A percentile compares a stretch with the other conserved stretches of the same genome.
phyloP scores from a whole-genome alignment of 176 grass and related monocot genomes.

The Dactylis glomerata region DNA sequence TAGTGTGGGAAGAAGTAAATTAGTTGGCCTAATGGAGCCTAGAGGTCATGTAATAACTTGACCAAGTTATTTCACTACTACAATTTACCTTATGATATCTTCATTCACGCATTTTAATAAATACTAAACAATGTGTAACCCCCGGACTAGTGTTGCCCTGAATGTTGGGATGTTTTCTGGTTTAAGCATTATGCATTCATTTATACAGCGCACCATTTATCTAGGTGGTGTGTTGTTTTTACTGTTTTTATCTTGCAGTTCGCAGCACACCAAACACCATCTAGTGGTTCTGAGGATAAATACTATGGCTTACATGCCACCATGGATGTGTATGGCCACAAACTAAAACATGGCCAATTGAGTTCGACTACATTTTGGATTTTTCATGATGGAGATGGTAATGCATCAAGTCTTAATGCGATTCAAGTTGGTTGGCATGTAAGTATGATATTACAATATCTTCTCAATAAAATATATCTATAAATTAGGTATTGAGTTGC shows the following conservation, averaged over 20 bases:
- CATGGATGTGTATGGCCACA: background rate
- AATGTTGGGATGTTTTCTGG: background rate
- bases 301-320: conserved; percentile 8
- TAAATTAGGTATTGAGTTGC: background rate
- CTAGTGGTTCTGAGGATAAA: background rate
- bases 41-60: background rate
- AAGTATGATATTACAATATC: background rate
- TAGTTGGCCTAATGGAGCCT: background rate
- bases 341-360: conserved; percentile 3
- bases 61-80: background rate
- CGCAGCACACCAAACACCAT: background rate
- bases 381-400: background rate
- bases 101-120: background rate
- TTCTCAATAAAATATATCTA: background rate
- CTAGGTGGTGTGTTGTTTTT: background rate
- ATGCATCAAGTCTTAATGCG: background rate
- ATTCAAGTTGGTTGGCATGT: conserved; percentile 29
- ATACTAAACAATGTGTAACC: background rate
- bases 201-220: background rate
- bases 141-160: background rate
- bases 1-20: background rate
- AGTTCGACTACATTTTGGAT: background rate
- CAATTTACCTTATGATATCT: background rate
- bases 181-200: background rate
- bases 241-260: background rate